Evolutionary conservation across 192 early-diverging fungal genomes (phyloP).

Genomic region (Gamsiella multidivaricata): DNA sequence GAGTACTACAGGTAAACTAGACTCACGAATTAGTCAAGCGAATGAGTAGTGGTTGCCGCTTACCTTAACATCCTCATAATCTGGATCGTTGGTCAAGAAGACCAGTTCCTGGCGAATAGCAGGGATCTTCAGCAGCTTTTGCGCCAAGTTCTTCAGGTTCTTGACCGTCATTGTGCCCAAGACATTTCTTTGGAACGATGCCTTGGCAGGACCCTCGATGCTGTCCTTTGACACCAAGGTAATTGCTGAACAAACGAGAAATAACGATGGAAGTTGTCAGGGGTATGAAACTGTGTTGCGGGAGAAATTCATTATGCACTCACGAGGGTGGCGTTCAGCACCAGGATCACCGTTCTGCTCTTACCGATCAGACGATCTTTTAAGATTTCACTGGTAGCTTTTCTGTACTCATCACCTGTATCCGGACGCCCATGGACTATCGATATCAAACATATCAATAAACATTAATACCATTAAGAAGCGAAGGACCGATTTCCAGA

Average conservation of each 20-base stretch:
- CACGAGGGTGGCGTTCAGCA: no score
- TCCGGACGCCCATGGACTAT: conserved; percentile 54
- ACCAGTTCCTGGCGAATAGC: conserved; percentile 53
- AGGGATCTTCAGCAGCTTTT: conserved; percentile 60
- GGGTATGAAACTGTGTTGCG: no score
- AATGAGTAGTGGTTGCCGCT: background rate
- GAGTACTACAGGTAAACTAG: no score
- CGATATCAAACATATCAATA: no score
- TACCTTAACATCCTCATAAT: conserved; percentile 26
- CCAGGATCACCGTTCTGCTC: no score
- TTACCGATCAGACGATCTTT: conserved; percentile 59
- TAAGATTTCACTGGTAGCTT: conserved; percentile 52
- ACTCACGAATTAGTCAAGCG: no score
- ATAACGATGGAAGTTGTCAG: no score
- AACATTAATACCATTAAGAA: no score
- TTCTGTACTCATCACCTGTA: conserved; percentile 33
- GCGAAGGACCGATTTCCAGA: no score
- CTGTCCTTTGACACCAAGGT: conserved; percentile 34
- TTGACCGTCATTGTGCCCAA: conserved; percentile 63
- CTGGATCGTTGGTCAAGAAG: conserved; percentile 41
- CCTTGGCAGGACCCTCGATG: conserved; percentile 10
- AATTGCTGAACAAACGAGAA: conserved; percentile 27
- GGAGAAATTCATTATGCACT: no score
- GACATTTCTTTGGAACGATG: conserved; percentile 37
- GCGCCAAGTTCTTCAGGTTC: conserved; percentile 60